These are phyloP conservation scores for Fusarium fracticaudum DNA, from an alignment of 2,329 filamentous ascomycete species.

Conservation along the genomic window DNA sequence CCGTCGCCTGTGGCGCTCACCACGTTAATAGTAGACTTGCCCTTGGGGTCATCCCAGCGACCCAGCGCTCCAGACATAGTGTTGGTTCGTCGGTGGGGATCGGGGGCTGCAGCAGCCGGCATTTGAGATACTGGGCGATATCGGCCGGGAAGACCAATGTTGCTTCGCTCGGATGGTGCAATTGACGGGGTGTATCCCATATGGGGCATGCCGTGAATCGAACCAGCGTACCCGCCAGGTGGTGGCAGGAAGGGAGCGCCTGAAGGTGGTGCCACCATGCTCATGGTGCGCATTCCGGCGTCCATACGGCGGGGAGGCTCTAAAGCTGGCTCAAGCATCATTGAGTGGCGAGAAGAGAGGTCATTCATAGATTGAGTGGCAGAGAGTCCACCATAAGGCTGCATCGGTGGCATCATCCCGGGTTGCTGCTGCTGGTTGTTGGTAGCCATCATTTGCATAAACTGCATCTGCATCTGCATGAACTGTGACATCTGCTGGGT, in stretches of 20 bases:
- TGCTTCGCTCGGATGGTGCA: conserved; percentile 94
- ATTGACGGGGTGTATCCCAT: conserved; percentile 86
- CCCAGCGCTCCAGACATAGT: conserved; percentile 49
- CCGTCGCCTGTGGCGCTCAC: conserved; percentile 52
- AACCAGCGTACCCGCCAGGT: conserved; percentile 45
- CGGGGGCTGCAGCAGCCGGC: conserved; percentile 47
- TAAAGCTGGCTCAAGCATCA: conserved; percentile 57
- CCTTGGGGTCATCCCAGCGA: conserved; percentile 46
- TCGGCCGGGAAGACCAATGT: conserved; percentile 86
- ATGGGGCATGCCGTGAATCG: conserved; percentile 53
- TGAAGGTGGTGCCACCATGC: conserved; percentile 79
- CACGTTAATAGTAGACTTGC: conserved; percentile 51
- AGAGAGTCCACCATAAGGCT: conserved; percentile 42
- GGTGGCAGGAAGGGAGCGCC: conserved; percentile 64
- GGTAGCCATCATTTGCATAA: conserved; percentile 82
- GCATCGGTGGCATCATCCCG: conserved; percentile 42
- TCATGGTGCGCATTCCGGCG: conserved; percentile 74
- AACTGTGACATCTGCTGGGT: conserved; percentile 86
- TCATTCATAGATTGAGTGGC: conserved; percentile 56
- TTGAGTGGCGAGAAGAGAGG: conserved; percentile 56
- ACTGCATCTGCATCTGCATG: conserved; percentile 95
- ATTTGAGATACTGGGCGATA: conserved; percentile 88
- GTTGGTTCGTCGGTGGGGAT: conserved; percentile 46
- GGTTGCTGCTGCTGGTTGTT: conserved; percentile 43
- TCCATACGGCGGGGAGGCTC: conserved; percentile 56